Percentiles rank a stretch among this genome's conserved stretches.
phyloP scores from a whole-genome alignment of 2,329 filamentous ascomycete genomes.

The Xylariaceae sp. region DNA sequence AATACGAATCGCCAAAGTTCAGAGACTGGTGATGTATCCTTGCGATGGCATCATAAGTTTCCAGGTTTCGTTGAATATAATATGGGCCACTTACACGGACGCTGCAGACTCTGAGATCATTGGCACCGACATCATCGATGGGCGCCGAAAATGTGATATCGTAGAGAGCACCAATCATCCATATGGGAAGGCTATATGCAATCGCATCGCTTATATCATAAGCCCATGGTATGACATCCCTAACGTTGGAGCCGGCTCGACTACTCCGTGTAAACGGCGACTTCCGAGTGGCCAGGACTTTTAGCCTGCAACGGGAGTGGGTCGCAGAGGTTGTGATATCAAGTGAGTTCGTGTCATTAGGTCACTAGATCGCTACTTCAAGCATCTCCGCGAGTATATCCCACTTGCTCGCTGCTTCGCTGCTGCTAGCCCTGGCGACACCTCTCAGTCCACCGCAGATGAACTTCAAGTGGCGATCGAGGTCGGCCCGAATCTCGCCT shows the following conservation, averaged over 20 bases:
- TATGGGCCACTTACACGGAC: too few relatives aligned
- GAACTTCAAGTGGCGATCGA: conserved; percentile 63
- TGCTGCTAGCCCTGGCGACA: conserved; percentile 67
- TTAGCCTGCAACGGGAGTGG: neutral
- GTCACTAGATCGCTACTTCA: conserved; percentile 42
- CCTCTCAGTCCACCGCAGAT: conserved; percentile 67
- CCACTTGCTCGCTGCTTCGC: conserved; percentile 58
- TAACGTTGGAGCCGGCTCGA: neutral
- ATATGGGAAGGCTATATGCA: neutral
- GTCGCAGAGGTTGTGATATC: neutral
- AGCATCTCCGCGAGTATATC: conserved; percentile 77
- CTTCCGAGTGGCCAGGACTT: neutral
- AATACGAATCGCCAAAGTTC: neutral
- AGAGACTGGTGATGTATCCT: neutral
- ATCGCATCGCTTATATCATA: neutral
- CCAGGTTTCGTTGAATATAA: too few relatives aligned
- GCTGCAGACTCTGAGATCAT: too few relatives aligned
- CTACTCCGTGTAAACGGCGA: neutral
- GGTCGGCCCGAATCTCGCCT: conserved; percentile 53
- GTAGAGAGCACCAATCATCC: too few relatives aligned
- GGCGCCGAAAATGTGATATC: too few relatives aligned
- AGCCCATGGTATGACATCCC: neutral
- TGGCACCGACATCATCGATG: too few relatives aligned
- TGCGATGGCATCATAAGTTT: neutral
- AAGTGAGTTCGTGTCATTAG: conserved; percentile 8